These are phyloP conservation scores for Claviceps sp. DNA, from an alignment of 2,329 filamentous ascomycete genomes.

Conservation along the genomic window DNA sequence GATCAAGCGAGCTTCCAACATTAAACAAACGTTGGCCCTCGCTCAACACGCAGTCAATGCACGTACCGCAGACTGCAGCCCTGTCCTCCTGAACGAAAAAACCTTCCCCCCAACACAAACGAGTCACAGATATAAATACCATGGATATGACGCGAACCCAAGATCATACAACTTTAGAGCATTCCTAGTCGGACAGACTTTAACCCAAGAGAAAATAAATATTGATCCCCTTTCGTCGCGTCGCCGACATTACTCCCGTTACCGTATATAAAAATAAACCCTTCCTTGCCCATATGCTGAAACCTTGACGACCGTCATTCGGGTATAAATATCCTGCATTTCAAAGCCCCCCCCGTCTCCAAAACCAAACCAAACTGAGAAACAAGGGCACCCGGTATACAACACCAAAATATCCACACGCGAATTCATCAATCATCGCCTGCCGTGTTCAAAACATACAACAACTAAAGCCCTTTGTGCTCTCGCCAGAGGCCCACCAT, in stretches of 20 bases:
- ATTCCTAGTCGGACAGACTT: too few species aligned
- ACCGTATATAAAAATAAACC: background rate
- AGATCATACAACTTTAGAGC: too few species aligned
- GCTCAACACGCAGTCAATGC: too few species aligned
- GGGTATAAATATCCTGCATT: conserved; percentile 18
- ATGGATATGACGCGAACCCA: too few species aligned
- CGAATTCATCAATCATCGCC: background rate
- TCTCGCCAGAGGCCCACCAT: too few species aligned
- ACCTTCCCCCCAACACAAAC: too few species aligned
- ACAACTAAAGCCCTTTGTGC: background rate
- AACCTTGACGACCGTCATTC: conserved; percentile 2
- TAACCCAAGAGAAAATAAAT: background rate
- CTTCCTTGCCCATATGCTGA: too few species aligned
- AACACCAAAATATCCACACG: background rate
- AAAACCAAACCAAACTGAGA: background rate
- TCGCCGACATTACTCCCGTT: background rate
- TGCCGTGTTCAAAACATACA: background rate
- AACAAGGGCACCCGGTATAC: background rate
- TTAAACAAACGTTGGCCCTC: too few species aligned
- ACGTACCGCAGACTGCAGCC: too few species aligned
- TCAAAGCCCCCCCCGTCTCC: conserved; percentile 4
- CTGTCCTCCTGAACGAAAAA: too few species aligned
- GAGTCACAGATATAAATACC: background rate
- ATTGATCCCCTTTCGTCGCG: background rate
- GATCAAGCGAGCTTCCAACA: too few species aligned